These are phyloP conservation scores for Conticribra weissflogii DNA, from an alignment of 108 stramenopile species.

Conservation along the genomic window DNA sequence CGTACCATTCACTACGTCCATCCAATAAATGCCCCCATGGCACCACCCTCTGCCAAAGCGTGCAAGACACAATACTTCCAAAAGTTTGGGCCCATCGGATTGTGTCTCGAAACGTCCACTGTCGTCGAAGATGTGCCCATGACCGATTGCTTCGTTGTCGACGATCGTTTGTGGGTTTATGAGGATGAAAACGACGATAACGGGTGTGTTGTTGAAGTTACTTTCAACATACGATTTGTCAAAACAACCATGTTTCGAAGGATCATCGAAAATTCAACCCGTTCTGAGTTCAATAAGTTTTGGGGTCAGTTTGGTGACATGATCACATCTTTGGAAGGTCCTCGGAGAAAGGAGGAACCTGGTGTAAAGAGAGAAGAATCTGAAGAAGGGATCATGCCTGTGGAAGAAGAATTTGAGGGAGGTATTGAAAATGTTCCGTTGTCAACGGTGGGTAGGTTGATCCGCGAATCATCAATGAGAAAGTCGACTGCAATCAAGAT, in stretches of 20 bases:
- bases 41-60: conserved; percentile 77
- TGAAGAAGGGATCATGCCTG: conserved; percentile 16
- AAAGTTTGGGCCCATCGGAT: conserved; percentile 56
- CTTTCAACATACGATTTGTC: conserved; percentile 74
- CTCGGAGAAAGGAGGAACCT: conserved; percentile 12
- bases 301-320: conserved; percentile 49
- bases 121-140: conserved; percentile 81
- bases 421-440: conserved; percentile 17
- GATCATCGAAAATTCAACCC: conserved; percentile 70
- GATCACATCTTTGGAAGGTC: conserved; percentile 12
- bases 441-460: conserved; percentile 17
- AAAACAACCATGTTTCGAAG: conserved; percentile 67
- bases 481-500: conserved; percentile 15
- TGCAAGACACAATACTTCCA: conserved; percentile 71
- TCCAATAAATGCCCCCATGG: conserved; percentile 86
- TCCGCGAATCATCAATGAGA: conserved; percentile 22
- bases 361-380: conserved; percentile 27
- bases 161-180: conserved; percentile 69
- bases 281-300: conserved; percentile 63
- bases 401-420: conserved; percentile 17
- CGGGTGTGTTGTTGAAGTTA: conserved; percentile 47
- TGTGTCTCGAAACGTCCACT: conserved; percentile 76
- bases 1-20: conserved; percentile 76
- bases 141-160: conserved; percentile 87
- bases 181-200: conserved; percentile 27